Base-by-base conservation (phyloP, 176 grass and related monocot genomes). In the Oryza glumipatula region DNA sequence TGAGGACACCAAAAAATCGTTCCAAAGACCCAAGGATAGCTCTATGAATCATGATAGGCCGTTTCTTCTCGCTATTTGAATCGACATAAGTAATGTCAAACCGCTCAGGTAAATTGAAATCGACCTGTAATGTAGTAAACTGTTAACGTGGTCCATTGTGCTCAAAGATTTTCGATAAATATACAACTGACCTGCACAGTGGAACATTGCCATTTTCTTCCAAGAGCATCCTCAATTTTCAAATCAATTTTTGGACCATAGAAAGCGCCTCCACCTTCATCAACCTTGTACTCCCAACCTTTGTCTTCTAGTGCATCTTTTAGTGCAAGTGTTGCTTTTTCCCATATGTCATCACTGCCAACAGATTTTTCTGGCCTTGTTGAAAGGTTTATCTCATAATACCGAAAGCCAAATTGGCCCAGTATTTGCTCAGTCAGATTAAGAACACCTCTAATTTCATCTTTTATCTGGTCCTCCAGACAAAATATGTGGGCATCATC, bases 401-500 rank as follows among this genome's bases (percentile, higher is more conserved):
- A 86, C 17, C 43, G 80, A 81, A 99, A 99, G 64, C 93, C 96
- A 87, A 99, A 99, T 75, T 99, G 91, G 52, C 87, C 78, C 51
- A 99, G 60, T 83, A 94, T 96, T 91, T 99, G 74, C 86, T 98
- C 96, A 30, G 91, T 98, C 71, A 96, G 86, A 87, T 96, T 91
- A 73, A 99, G 93, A 66, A 96, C 89, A 79, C 93, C 89, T 78
- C 85, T 90, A 38, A 96, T 96, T 89, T 99, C 96, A 68, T 79
- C 70, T 90, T 89, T 95, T 78, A 99, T 95, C 80, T 96, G 96
- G 75, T 94, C 79, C 54, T 94, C 93, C 46, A 96, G 86, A 90
- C 93, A 99, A 83, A 96, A 98, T 89, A 96, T 95, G 78, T 98
- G 96, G 72, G 93, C 96, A 90, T 98, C 96, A 92, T 98, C 96